Percentiles rank a stretch among this genome's conserved stretches.
phyloP scores from a whole-genome alignment of 257 asterid species.

The Agastache rugosa region DNA sequence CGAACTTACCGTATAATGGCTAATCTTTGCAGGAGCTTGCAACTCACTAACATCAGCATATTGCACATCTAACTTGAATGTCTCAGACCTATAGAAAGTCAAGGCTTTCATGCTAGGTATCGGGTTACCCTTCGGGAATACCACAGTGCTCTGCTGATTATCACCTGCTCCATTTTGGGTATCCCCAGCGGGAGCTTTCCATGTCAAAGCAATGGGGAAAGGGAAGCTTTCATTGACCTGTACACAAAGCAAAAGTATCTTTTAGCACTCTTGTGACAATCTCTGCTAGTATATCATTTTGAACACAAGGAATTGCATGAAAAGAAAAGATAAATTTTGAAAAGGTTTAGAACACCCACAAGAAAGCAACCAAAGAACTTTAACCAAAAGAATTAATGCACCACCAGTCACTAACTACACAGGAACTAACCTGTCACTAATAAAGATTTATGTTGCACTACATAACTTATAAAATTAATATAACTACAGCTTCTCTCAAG shows the following conservation, averaged over 20 bases:
- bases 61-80: constrained; percentile 70
- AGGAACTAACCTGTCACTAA: neutral
- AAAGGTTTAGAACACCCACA: neutral
- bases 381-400: neutral
- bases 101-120: constrained; percentile 91
- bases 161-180: constrained; percentile 65
- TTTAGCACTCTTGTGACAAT: neutral
- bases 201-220: constrained; percentile 75
- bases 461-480: neutral
- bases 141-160: constrained; percentile 72
- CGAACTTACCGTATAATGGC: constrained; percentile 75
- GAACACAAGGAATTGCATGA: neutral
- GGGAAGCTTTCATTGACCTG: constrained; percentile 87
- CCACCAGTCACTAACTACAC: neutral
- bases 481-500: neutral
- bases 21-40: constrained; percentile 78
- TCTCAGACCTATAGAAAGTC: constrained; percentile 79
- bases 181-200: constrained; percentile 77
- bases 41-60: constrained; percentile 79
- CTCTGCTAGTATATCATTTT: neutral
- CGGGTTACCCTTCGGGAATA: constrained; percentile 88
- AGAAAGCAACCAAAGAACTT: neutral
- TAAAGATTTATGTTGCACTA: neutral
- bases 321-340: neutral
- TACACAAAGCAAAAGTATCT: constrained; percentile 1